Evolutionary conservation across 2,329 filamentous ascomycete genomes (phyloP).

Genomic region (Monosporascus sp.): DNA sequence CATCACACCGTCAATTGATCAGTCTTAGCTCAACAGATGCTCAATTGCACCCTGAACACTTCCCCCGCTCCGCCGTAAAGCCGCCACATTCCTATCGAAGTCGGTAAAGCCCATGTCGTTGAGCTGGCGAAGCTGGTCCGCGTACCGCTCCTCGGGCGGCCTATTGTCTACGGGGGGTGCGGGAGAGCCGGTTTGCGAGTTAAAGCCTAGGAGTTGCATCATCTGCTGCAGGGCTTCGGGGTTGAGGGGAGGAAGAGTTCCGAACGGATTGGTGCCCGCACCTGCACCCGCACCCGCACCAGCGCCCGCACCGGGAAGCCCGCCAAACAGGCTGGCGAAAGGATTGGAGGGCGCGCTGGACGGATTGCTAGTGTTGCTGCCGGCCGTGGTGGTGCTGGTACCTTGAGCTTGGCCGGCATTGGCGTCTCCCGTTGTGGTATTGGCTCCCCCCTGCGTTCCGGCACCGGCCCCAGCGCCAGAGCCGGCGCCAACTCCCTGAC

Average conservation of each 20-base stretch:
- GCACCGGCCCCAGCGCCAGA: conserved; percentile 19
- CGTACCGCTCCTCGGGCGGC: conserved; percentile 90
- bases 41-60: conserved; percentile 91
- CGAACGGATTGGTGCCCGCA: conserved; percentile 30
- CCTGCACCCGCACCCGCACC: conserved; percentile 23
- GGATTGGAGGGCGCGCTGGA: conserved; percentile 52
- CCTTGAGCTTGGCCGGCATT: conserved; percentile 19
- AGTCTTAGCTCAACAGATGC: conserved; percentile 50
- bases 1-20: too few species aligned
- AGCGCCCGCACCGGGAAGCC: conserved; percentile 28
- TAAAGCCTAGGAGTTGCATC: conserved; percentile 44
- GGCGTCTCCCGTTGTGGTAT: conserved; percentile 21
- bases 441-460: conserved; percentile 23
- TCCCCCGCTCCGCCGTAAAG: conserved; percentile 81
- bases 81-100: conserved; percentile 88
- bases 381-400: conserved; percentile 9
- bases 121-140: conserved; percentile 78
- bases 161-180: conserved; percentile 69
- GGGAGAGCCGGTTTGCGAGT: conserved; percentile 32
- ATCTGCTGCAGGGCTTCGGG: conserved; percentile 53
- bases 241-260: conserved; percentile 41
- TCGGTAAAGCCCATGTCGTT: conserved; percentile 99
- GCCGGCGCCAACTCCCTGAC: conserved; percentile 22
- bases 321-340: conserved; percentile 61
- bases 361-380: conserved; percentile 13